Percentiles rank a stretch among this genome's conserved stretches.
phyloP scores from a whole-genome alignment of 257 asterid species.

The Craterostigma plantagineum region DNA sequence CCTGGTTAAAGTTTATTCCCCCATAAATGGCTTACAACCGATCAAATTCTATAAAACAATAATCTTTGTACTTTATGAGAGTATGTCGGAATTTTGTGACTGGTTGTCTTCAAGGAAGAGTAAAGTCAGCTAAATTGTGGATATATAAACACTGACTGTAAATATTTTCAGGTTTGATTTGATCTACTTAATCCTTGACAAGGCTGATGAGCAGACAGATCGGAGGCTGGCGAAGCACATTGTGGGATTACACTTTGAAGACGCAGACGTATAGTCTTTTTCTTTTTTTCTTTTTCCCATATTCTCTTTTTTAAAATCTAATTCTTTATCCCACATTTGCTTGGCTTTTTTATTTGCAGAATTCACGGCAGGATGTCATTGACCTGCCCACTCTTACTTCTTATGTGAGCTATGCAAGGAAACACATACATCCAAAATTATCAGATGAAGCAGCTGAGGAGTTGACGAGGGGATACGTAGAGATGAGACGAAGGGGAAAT shows the following conservation, averaged over 20 bases:
- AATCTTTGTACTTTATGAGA: no score
- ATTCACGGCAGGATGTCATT: slow-evolving; percentile 26
- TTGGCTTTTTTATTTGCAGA: not conserved
- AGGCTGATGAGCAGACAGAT: slow-evolving; percentile 88
- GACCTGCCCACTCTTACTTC: slow-evolving; percentile 82
- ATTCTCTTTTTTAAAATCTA: not conserved
- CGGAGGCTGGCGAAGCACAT: slow-evolving; percentile 97
- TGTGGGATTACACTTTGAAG: slow-evolving; percentile 81
- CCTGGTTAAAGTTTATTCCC: no score
- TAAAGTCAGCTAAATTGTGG: slow-evolving; percentile 1
- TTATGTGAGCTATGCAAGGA: slow-evolving; percentile 83
- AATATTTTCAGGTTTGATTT: slow-evolving; percentile 68
- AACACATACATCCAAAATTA: slow-evolving; percentile 68
- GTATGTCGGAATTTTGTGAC: no score
- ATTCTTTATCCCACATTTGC: not conserved
- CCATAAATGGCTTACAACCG: no score
- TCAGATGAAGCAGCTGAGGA: slow-evolving; percentile 98
- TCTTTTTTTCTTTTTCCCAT: not conserved
- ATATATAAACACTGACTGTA: not conserved
- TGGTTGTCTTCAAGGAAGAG: no score
- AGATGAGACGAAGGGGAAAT: slow-evolving; percentile 91
- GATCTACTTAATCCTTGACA: slow-evolving; percentile 88
- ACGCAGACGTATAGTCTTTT: slow-evolving; percentile 47
- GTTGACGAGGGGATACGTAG: slow-evolving; percentile 90
- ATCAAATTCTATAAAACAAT: no score